Base-by-base conservation (phyloP, 345 rosid species). In the Cardamine chenopodiifolia region DNA sequence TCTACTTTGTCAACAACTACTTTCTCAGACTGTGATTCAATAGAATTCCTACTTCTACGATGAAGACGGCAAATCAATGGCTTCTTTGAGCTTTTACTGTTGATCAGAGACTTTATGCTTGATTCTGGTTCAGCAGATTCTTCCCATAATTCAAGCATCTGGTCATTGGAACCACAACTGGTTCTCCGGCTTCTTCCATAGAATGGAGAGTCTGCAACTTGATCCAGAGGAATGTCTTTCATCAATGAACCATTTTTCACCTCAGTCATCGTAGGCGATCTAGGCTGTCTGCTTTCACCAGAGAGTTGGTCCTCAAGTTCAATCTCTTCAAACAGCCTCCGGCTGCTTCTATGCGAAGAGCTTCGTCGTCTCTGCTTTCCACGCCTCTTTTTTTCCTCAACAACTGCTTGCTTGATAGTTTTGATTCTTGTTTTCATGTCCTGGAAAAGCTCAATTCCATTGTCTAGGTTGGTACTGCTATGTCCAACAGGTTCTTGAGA, bases 201-300 rank as follows among this genome's bases (percentile, higher is more conserved):
- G 49, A 74, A 82, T 17, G 91, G 84, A 57, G 82, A 81, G 61
- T 89, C 89, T 8, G 91, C 94, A 32, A 74, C 85, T 73, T 90
- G 91, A 82, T 96, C 99, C 6, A 96, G 94, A 3, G 83, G 88
- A 79, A 96, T 92, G 74, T 96, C 99, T 82, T 92, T 96, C 80
- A 87, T 84, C 83, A 82, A 72, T 60, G 79, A 82, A 55, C 82
- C 87, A 56, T 65, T 71, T 59, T 74, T 85, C 32, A 29, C 49
- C 68, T 83, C 85, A n/a, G 82, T 54, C 62, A 78, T 45, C 70
- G 74, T 74, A 55, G 72, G 82, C 50, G 63, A 83, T 77, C 80
- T 87, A 78, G 56, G 75, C 52, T 50, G 49, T 82, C 79, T 79
- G 32, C 60, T 76, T 56, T 76, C 76, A 59, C 55, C 86, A 50